Evolutionary conservation across 2,329 filamentous ascomycete genomes (phyloP).

Genomic region (Amauroascus niger): DNA sequence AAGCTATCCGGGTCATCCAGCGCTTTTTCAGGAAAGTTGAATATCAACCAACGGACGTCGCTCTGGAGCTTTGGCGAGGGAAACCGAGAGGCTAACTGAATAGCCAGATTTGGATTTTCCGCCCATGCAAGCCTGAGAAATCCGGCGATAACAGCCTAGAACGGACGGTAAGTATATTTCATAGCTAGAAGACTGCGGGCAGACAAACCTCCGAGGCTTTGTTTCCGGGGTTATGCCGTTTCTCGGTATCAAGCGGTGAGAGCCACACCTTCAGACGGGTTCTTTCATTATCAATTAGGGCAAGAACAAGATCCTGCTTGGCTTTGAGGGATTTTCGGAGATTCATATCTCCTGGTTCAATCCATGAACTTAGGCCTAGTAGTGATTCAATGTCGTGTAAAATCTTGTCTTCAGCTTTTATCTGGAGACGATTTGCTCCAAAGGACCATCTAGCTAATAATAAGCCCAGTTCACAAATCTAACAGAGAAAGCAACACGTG

Average conservation of each 20-base stretch:
- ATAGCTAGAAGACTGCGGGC: neutral
- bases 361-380: constrained; percentile 54
- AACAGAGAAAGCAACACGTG: neutral
- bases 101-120: constrained; percentile 74
- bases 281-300: constrained; percentile 77
- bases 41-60: constrained; percentile 68
- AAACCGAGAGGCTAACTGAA: constrained; percentile 73
- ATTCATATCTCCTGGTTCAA: constrained; percentile 39
- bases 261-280: constrained; percentile 81
- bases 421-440: constrained; percentile 82
- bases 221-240: constrained; percentile 41
- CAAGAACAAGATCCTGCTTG: constrained; percentile 73
- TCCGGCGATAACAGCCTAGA: constrained; percentile 42
- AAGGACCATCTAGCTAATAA: constrained; percentile 63
- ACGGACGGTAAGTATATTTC: neutral
- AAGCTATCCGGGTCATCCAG: constrained; percentile 73
- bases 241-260: constrained; percentile 61
- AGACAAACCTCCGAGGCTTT: constrained; percentile 12
- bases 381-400: constrained; percentile 63
- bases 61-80: constrained; percentile 60
- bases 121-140: constrained; percentile 76
- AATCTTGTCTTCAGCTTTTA: constrained; percentile 83
- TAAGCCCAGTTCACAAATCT: neutral
- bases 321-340: constrained; percentile 57
- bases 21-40: constrained; percentile 76